phyloP scores from a whole-genome alignment of 2,329 filamentous ascomycete genomes.

The Talaromyces albobiverticillius region DNA sequence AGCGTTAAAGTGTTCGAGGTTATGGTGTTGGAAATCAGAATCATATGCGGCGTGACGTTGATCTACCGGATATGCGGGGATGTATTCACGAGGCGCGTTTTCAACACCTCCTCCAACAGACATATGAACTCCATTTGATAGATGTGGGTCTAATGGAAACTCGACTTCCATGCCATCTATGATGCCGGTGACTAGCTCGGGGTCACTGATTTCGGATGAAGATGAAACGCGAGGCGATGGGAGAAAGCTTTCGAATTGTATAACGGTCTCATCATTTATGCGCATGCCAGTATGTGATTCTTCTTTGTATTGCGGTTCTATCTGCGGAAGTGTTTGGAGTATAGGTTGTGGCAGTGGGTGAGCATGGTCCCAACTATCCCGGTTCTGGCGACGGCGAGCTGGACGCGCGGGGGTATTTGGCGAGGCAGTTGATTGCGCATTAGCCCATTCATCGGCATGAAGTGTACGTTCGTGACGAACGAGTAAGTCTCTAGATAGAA shows the following conservation, averaged over 20 bases:
- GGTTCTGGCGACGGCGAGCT: constrained; percentile 13
- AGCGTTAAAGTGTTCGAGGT: constrained; percentile 9
- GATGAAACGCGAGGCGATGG: constrained; percentile 17
- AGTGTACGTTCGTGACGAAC: constrained; percentile 34
- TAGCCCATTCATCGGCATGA: constrained; percentile 27
- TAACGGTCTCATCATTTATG: constrained; percentile 14
- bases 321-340: constrained; percentile 2
- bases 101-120: background rate
- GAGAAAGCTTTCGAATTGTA: constrained; percentile 15
- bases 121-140: constrained; percentile 9
- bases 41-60: constrained; percentile 11
- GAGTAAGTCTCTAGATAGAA: constrained; percentile 29
- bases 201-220: constrained; percentile 16
- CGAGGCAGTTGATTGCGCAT: constrained; percentile 12
- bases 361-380: constrained; percentile 8
- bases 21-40: constrained; percentile 5
- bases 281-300: constrained; percentile 5
- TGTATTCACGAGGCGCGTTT: constrained; percentile 1
- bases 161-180: constrained; percentile 12
- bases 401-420: constrained; percentile 8
- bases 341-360: background rate
- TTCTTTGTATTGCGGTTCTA: constrained; percentile 9
- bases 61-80: constrained; percentile 8
- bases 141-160: constrained; percentile 10
- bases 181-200: constrained; percentile 7